These are phyloP conservation scores for Alternaria arborescens DNA, from an alignment of 2,329 filamentous ascomycete species.

Conservation along the genomic window DNA sequence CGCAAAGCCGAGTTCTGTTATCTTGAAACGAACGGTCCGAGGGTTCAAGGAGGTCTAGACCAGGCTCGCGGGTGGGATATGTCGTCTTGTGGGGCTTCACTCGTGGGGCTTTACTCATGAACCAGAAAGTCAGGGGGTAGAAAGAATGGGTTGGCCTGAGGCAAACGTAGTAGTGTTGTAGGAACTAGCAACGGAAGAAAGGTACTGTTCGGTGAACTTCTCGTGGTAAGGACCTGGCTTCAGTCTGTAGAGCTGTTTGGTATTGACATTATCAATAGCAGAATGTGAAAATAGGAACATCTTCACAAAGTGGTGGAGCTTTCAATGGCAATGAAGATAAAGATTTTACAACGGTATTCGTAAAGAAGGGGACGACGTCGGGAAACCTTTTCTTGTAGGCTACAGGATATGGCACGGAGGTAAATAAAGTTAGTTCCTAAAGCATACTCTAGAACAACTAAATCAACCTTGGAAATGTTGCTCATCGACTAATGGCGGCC, in stretches of 20 bases:
- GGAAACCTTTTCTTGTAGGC: neutral
- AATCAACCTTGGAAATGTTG: neutral
- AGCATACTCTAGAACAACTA: neutral
- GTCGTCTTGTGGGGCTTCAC: neutral
- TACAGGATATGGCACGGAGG: neutral
- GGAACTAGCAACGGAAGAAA: neutral
- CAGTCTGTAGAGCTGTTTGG: neutral
- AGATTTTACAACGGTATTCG: neutral
- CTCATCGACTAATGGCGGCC: slow-evolving; percentile 11
- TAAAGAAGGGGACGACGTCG: too few species aligned
- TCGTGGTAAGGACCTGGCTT: neutral
- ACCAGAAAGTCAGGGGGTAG: neutral
- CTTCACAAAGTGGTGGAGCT: neutral
- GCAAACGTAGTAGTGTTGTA: neutral
- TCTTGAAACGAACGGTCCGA: slow-evolving; percentile 2
- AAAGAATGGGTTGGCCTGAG: neutral
- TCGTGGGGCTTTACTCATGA: neutral
- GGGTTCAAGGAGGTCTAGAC: slow-evolving; percentile 1
- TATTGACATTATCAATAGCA: neutral
- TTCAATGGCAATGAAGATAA: neutral
- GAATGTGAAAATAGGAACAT: neutral
- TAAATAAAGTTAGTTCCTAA: neutral
- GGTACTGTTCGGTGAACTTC: neutral
- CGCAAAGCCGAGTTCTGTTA: neutral
- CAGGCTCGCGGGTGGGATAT: neutral